Conservation (phyloP, 2,329 filamentous ascomycete genomes). For the Diaporthe sp. region DNA sequence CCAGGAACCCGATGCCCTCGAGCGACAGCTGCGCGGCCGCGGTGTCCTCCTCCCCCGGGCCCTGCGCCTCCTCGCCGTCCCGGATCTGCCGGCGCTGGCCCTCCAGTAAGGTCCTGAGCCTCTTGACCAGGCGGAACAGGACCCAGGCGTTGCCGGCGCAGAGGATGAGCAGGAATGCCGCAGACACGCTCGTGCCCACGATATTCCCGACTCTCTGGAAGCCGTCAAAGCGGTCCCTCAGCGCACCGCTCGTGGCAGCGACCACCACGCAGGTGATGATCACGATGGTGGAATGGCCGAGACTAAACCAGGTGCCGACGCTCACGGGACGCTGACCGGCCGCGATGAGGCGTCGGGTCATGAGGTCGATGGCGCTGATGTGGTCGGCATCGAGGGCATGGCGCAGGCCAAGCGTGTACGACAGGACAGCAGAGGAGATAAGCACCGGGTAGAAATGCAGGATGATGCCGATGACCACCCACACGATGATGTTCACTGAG, state of each 20-base stretch:
- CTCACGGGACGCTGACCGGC: conserved; percentile 88
- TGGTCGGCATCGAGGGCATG: conserved; percentile 99
- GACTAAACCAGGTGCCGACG: conserved; percentile 93
- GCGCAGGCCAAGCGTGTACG: conserved; percentile 89
- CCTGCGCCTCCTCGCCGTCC: conserved; percentile 16
- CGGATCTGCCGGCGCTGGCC: conserved; percentile 51
- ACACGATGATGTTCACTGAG: conserved; percentile 66
- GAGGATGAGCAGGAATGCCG: conserved; percentile 84
- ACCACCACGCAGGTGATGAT: conserved; percentile 92
- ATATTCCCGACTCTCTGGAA: conserved; percentile 88
- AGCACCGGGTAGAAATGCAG: conserved; percentile 71
- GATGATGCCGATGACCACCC: conserved; percentile 67
- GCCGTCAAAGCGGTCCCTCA: conserved; percentile 83
- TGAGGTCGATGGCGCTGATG: conserved; percentile 87
- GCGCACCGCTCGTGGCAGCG: conserved; percentile 87
- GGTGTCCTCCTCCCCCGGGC: conserved; percentile 45
- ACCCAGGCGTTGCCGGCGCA: conserved; percentile 90
- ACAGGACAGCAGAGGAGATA: conserved; percentile 84
- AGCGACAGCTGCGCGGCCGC: conserved; percentile 72
- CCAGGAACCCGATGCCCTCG: conserved; percentile 83
- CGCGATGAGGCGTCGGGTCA: conserved; percentile 90
- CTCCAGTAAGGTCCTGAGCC: conserved; percentile 73
- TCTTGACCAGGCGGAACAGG: conserved; percentile 79
- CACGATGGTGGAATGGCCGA: conserved; percentile 95
- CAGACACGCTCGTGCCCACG: conserved; percentile 89